Evolutionary conservation across 208 protist genomes (phyloP), one percentile per base, ranked within the genome.

Genomic region (Wallacemonas collosoma): DNA sequence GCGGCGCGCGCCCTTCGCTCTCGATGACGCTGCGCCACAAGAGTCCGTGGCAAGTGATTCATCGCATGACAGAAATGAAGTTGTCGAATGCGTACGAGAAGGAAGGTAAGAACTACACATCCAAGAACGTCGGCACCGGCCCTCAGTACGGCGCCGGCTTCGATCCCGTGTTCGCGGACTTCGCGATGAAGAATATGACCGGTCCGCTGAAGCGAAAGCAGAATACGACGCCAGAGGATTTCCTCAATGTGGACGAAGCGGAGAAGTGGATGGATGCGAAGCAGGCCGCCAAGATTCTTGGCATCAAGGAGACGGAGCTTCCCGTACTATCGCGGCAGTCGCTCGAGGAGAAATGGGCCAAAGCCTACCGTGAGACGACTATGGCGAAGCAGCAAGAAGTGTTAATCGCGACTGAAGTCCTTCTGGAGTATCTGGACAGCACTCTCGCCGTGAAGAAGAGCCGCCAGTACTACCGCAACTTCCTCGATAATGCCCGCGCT

Each of bases 381-480:
- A 86, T 88, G 61, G 86, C 89, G 9, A 44, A 83, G 56, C 89
- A 93, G 71, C 78, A 88, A 65, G 91, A 96, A 76, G 81, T 87
- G 57, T 68, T 93, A 6, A 89, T 96, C 51, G 91, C 91, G 3
- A 82, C 87, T 1, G 91, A 96, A 76, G 83, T 93, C 54, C 68
- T 96, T 17, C 75, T 96, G n/a, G 91, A 94, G 80, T 96, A 93
- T 81, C 65, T 96, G 4, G 89, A 96, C 72, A 93, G 87, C 41
- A 77, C 86, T 17, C 57, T 88, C 11, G 72, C 74, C 69, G 45
- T 81, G 47, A 96, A 96, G 81, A 94, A 94, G 82, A 93, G 80
- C 51, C 72, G 82, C 2, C 84, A 87, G 75, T 93, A 94, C 81
- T 93, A 96, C 80, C 73, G 86, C 17, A 64, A 89, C 41, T 85